Base-by-base conservation (phyloP, 306 rosid genomes). In the Lithocarpus polystachyus region DNA sequence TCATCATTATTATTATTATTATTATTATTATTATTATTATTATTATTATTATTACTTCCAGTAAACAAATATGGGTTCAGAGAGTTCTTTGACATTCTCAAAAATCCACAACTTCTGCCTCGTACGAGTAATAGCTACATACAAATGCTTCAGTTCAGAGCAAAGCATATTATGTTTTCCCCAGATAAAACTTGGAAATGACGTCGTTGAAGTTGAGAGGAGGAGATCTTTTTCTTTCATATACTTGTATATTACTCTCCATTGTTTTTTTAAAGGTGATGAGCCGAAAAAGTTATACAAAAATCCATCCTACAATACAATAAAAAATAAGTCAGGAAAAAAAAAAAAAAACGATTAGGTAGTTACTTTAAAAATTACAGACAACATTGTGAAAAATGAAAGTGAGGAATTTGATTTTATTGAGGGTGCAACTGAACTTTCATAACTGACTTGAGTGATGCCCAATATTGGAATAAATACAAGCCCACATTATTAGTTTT, bases 41-140 rank as follows among this genome's bases (percentile, higher is more conserved):
- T n/a, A n/a, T n/a, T n/a, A n/a, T n/a, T n/a, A n/a, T n/a, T n/a
- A n/a, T n/a, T n/a, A n/a, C n/a, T 67, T 84, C 97, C 94, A 92
- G 73, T 89, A 92, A 28, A 90, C 89, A 84, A 92, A 92, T 85
- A 92, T 73, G 0, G 97, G 97, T 75, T 24, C 54, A 1, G 80
- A 84, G 35, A 84, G 60, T 5, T 80, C 88, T 7, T 81, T 83
- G 11, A 48, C 53, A 48, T 77, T 88, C 73, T 92, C 97, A 31
- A 90, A 87, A 45, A 92, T 85, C 97, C 97, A 92, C 71, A 90
- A 81, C 45, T 95, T 84, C 45, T 90, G 95, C 78, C 93, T 90
- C 4, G 97, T 89, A 19, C 93, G 90, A 54, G 96, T 92, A n/a
- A 92, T 86, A 59, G 97, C 93, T 9, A 89, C 96, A 71, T 90